Percentiles rank a stretch among this genome's conserved stretches.
Evolutionary conservation across 352 stramenopile genomes (phyloP).

Genomic region (Thraustotheca clavata): DNA sequence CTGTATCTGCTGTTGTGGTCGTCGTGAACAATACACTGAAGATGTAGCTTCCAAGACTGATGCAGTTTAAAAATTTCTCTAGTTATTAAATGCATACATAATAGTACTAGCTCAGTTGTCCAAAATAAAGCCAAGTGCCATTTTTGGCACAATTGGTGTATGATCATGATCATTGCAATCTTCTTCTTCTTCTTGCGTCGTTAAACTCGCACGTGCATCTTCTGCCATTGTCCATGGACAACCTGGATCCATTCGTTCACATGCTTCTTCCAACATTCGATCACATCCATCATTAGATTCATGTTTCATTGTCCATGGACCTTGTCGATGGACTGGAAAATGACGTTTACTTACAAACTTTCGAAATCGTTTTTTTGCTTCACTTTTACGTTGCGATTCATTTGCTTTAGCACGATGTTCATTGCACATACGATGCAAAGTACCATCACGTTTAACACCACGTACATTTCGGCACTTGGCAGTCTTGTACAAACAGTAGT

Average conservation of each 20-base stretch:
- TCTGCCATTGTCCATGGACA: too few species aligned
- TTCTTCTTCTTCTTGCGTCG: neutral
- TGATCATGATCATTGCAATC: neutral
- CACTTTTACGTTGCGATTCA: slow-evolving; percentile 74
- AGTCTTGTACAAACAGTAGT: slow-evolving; percentile 53
- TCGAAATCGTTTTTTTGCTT: slow-evolving; percentile 52
- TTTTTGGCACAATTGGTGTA: neutral
- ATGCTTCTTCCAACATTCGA: neutral
- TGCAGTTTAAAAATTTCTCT: neutral
- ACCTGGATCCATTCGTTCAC: too few species aligned
- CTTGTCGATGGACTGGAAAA: too few species aligned
- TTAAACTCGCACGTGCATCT: too few species aligned
- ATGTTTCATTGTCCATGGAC: too few species aligned
- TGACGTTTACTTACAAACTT: neutral
- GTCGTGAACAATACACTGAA: neutral
- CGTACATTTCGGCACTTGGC: slow-evolving; percentile 58
- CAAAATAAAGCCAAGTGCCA: slow-evolving; percentile 15
- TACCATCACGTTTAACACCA: slow-evolving; percentile 63
- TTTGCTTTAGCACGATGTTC: slow-evolving; percentile 74
- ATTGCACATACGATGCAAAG: slow-evolving; percentile 67
- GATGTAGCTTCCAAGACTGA: neutral
- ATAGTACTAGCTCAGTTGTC: neutral
- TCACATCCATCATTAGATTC: too few species aligned
- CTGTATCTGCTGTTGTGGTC: slow-evolving; percentile 1
- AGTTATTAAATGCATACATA: neutral